Percentiles rank a stretch among this genome's conserved stretches.
Evolutionary conservation across 768 basidiomycete genomes (phyloP).

Genomic region (Strobilomyces dryophilus): DNA sequence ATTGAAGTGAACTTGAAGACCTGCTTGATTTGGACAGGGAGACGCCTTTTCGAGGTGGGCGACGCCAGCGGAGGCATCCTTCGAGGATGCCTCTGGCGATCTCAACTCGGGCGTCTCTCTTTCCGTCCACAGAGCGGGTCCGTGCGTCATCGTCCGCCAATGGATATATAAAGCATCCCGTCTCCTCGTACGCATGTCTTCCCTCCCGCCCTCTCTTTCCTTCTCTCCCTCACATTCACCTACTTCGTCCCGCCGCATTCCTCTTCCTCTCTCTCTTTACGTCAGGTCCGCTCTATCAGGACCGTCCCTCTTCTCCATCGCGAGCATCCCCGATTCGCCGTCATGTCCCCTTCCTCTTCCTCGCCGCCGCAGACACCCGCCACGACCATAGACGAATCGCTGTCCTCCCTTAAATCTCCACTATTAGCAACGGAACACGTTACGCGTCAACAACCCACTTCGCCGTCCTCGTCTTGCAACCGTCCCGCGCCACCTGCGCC

Average conservation of each 20-base stretch:
- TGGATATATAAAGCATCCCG: conserved; percentile 26
- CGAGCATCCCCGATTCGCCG: conserved; percentile 22
- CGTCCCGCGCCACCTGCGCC: conserved; percentile 21
- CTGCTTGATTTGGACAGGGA: conserved; percentile 22
- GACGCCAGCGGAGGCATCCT: conserved; percentile 22
- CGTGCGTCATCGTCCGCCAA: conserved; percentile 25
- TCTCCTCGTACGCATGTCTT: conserved; percentile 9
- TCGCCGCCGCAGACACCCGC: conserved; percentile 24
- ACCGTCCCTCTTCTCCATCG: conserved; percentile 11
- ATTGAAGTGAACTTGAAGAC: conserved; percentile 25
- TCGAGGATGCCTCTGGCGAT: conserved; percentile 19
- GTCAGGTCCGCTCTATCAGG: conserved; percentile 13
- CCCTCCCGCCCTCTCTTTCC: conserved; percentile 7
- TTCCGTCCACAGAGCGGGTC: conserved; percentile 23
- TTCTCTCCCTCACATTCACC: conserved; percentile 12
- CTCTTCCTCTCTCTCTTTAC: conserved; percentile 18
- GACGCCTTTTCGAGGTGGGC: conserved; percentile 9
- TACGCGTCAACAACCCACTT: conserved; percentile 5
- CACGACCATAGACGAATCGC: conserved; percentile 13
- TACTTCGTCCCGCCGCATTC: conserved; percentile 16
- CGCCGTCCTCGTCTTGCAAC: conserved; percentile 12
- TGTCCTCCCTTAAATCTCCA: conserved; percentile 8
- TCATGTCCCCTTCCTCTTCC: conserved; percentile 25
- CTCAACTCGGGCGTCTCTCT: conserved; percentile 9
- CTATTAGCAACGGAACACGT: conserved; percentile 3